Conservation (phyloP, 179 eudicot species). For the Heliamphora pulchella region DNA sequence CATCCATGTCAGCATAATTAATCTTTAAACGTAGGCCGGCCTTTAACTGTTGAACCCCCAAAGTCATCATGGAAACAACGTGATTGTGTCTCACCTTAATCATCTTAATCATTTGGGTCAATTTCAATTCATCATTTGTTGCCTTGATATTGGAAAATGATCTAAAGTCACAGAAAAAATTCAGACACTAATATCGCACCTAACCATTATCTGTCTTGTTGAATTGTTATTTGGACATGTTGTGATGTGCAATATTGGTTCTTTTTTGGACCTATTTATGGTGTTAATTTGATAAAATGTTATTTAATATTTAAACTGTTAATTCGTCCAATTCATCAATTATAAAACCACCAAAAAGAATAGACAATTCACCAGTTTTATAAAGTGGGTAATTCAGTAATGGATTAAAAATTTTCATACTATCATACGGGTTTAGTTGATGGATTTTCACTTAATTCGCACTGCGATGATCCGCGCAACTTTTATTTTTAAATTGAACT, state of each 20-base stretch:
- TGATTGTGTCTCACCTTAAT: conserved; percentile 87
- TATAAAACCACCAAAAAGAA: too few relatives aligned
- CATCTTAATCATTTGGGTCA: conserved; percentile 79
- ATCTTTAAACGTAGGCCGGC: conserved; percentile 55
- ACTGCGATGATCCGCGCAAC: too few relatives aligned
- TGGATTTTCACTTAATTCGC: too few relatives aligned
- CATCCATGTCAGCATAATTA: conserved; percentile 54
- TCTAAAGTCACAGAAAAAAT: conserved; percentile 86
- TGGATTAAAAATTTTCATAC: too few relatives aligned
- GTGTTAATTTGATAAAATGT: too few relatives aligned
- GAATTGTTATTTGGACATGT: neutral
- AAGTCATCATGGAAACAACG: conserved; percentile 87
- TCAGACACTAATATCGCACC: conserved; percentile 94
- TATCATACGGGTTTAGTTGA: too few relatives aligned
- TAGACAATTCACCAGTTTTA: too few relatives aligned
- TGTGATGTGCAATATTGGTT: neutral
- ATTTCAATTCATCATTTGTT: conserved; percentile 59
- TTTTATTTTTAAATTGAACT: too few relatives aligned
- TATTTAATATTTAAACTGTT: too few relatives aligned
- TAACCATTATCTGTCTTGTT: conserved; percentile 14
- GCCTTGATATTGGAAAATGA: conserved; percentile 62
- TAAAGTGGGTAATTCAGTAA: too few relatives aligned
- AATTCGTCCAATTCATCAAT: too few relatives aligned
- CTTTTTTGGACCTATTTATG: neutral
- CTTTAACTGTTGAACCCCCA: conserved; percentile 85